A percentile compares a stretch with the other conserved stretches of the same genome.
Conservation (phyloP, 306 rosid genomes). For the Echinosophora koreensis region DNA sequence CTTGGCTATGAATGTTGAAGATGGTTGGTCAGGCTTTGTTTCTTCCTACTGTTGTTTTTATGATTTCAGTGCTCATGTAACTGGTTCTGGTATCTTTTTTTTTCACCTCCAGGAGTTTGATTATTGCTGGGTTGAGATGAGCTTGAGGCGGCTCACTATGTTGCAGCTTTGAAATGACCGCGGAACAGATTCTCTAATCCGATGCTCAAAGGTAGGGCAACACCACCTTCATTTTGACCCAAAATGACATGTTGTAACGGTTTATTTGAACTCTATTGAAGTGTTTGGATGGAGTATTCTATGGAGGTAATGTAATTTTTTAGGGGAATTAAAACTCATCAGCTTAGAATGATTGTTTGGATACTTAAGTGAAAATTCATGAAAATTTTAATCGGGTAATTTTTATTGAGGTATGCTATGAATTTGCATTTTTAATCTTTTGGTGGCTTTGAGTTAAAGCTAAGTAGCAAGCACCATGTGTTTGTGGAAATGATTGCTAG, state of each 20-base stretch:
- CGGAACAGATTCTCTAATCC: slow-evolving; percentile 26
- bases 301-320: too few relatives aligned
- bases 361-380: too few relatives aligned
- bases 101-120: slow-evolving; percentile 51
- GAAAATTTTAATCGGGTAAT: too few relatives aligned
- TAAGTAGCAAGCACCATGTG: too few relatives aligned
- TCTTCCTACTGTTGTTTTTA: neutral
- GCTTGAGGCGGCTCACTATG: slow-evolving; percentile 33
- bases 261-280: slow-evolving; percentile 37
- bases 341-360: too few relatives aligned
- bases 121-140: slow-evolving; percentile 7
- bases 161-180: slow-evolving; percentile 34
- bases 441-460: too few relatives aligned
- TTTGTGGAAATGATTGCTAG: too few relatives aligned
- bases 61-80: slow-evolving; percentile 33
- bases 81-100: slow-evolving; percentile 13
- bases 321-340: too few relatives aligned
- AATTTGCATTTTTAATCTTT: too few relatives aligned
- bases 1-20: neutral
- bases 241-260: slow-evolving; percentile 37
- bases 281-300: too few relatives aligned
- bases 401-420: too few relatives aligned
- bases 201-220: slow-evolving; percentile 46
- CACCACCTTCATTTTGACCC: slow-evolving; percentile 45
- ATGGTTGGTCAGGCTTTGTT: neutral